Evolutionary conservation across 768 basidiomycete species (phyloP).

Genomic region (Rhodocollybia butyracea): DNA sequence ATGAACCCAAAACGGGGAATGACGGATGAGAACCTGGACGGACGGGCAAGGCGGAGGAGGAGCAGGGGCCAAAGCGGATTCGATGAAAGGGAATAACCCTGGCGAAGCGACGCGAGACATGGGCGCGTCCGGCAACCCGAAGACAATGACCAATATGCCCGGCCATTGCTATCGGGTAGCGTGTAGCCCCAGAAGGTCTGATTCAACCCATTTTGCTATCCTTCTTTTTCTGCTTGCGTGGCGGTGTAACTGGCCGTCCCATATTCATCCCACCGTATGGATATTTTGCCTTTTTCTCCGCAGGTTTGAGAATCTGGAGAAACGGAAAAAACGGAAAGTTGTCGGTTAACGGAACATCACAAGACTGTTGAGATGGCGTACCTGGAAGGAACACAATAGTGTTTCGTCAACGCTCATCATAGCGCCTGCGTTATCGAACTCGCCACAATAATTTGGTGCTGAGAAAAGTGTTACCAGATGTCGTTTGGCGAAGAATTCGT

Average conservation of each 20-base stretch:
- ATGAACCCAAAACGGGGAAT: slow-evolving; percentile 1
- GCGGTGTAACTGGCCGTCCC: slow-evolving; percentile 89
- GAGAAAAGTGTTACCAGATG: slow-evolving; percentile 97
- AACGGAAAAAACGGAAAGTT: neutral
- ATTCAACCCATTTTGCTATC: slow-evolving; percentile 61
- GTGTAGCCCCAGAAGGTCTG: slow-evolving; percentile 11
- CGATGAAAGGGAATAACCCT: slow-evolving; percentile 3
- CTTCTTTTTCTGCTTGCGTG: slow-evolving; percentile 98
- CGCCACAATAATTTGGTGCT: slow-evolving; percentile 92
- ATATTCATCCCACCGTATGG: slow-evolving; percentile 85
- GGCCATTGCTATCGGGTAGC: slow-evolving; percentile 2
- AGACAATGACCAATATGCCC: neutral
- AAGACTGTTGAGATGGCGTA: slow-evolving; percentile 21
- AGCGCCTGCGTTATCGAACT: slow-evolving; percentile 98
- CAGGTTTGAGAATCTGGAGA: slow-evolving; percentile 91
- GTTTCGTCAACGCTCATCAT: slow-evolving; percentile 99
- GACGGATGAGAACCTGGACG: neutral
- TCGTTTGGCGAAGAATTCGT: slow-evolving; percentile 98
- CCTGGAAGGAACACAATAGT: slow-evolving; percentile 96
- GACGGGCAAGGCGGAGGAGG: neutral
- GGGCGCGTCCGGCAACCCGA: neutral
- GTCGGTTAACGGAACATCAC: neutral
- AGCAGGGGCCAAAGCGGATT: neutral
- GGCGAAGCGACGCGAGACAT: neutral
- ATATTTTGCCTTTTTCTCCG: slow-evolving; percentile 97